Percentiles rank a stretch among this genome's conserved stretches.
Evolutionary conservation across 2,329 filamentous ascomycete species (phyloP).

Genomic region (Aurifilum marmelostoma): DNA sequence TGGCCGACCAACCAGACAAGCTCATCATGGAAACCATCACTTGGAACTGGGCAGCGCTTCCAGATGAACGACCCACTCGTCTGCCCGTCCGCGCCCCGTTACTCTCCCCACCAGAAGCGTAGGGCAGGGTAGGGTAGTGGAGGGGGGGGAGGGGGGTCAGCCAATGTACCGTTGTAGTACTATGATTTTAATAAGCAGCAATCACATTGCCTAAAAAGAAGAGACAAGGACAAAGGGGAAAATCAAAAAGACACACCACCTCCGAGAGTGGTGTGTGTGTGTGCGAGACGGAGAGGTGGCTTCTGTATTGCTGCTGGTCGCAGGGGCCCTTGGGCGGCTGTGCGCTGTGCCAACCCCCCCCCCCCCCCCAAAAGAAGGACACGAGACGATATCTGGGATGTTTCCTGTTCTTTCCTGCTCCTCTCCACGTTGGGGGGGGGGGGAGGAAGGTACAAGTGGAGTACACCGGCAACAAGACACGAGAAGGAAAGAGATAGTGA

Average conservation of each 20-base stretch:
- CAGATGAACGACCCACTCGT: conserved; percentile 13
- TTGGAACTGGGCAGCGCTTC: conserved; percentile 6
- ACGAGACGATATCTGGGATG: not conserved
- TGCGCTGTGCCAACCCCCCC: not conserved
- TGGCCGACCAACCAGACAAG: conserved; percentile 18
- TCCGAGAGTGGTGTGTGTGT: too few species aligned
- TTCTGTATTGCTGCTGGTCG: not conserved
- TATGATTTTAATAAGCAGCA: not conserved
- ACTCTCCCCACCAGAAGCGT: not conserved
- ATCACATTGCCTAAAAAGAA: not conserved
- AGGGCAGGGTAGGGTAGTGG: not conserved
- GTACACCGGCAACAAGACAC: conserved; percentile 5
- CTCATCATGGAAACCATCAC: not conserved
- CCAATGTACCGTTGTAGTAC: not conserved
- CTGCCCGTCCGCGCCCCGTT: not conserved
- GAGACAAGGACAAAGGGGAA: not conserved
- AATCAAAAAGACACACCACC: not conserved
- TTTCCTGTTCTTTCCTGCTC: not conserved
- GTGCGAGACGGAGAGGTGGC: not conserved
- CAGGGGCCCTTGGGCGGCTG: conserved; percentile 1
- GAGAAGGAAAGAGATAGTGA: not conserved
- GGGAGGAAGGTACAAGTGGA: conserved; percentile 12
- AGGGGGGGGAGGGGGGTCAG: too few species aligned
- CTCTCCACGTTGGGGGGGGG: too few species aligned
- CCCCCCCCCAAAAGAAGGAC: too few species aligned